Base-by-base conservation (phyloP, 345 rosid genomes). In the Hibiscus tridactylites region DNA sequence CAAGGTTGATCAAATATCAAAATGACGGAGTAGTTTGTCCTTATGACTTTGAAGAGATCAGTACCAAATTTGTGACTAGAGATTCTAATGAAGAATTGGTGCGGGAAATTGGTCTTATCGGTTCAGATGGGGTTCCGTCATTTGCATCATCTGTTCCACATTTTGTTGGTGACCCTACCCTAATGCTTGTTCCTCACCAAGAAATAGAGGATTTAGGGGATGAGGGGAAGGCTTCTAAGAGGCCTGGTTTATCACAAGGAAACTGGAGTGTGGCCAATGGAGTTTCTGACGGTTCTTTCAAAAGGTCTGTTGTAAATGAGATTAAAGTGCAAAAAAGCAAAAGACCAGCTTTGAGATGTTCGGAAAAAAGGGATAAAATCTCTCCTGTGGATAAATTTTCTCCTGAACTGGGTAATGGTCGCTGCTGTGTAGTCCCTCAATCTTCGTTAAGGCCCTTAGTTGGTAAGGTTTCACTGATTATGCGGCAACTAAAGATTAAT, bases 71-170 rank as follows among this genome's bases (percentile, higher is more conserved):
- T 79, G 77, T 88, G 71, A 95, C 97, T 24, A 80, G 82, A 74
- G 90, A 92, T 81, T 92, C 93, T 37, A 89, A 85, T 84, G 87
- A 85, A 84, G 93, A 92, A 65, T 79, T 95, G 82, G 92, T 92
- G 35, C 82, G 80, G 79, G 91, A 83, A 75, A 89, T 95, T 28
- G 99, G 99, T 74, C 90, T 95, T 77, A 86, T 92, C 16, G 86
- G 99, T 73, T 84, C 92, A 21, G 82, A 84, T 69, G 97, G 99
- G 71, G 74, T 79, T 79, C 92, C 91, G 12, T 81, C 88, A 60
- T 80, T 95, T 76, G 75, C 90, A 71, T 81, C 88, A 24, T 77
- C 85, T 37, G 72, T 74, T 70, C 81, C 89, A 77, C 80, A 86
- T 72, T 82, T 70, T 77, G 78, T 83, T 65, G 67, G 81, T 67